A percentile compares a stretch with the other conserved stretches of the same genome.
These are phyloP conservation scores for Magnolia changhungtana DNA, from an alignment of 164 flowering plant genomes.

Conservation along the genomic window DNA sequence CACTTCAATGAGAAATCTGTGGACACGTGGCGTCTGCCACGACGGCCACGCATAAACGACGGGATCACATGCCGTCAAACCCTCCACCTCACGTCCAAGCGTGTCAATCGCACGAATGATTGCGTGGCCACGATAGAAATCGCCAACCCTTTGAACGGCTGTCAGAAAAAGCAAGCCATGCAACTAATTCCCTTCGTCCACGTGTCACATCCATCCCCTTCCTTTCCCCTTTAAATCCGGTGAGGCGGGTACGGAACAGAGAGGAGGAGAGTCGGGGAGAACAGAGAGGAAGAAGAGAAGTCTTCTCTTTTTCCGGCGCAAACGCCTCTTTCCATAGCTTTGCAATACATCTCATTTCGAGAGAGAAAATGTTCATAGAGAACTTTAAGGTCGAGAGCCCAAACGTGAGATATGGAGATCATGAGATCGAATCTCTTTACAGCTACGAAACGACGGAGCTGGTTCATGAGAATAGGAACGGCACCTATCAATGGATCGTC, in stretches of 20 bases:
- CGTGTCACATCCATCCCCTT: background rate
- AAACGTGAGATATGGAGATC: conserved; percentile 78
- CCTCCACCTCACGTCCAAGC: no score
- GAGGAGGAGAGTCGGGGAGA: background rate
- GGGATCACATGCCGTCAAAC: no score
- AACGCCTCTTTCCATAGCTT: background rate
- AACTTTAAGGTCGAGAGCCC: conserved; percentile 90
- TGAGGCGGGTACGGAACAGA: background rate
- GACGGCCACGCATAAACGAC: no score
- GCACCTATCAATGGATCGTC: conserved; percentile 81
- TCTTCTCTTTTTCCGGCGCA: background rate
- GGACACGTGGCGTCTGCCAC: no score
- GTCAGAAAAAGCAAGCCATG: background rate
- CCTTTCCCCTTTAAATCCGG: background rate
- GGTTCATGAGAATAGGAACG: conserved; percentile 80
- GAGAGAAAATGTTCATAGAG: conserved; percentile 76
- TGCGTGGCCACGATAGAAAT: no score
- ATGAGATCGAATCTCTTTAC: conserved; percentile 77
- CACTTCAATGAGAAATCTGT: no score
- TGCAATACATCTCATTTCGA: background rate
- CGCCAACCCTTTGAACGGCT: no score
- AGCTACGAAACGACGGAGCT: conserved; percentile 89
- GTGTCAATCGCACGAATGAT: no score
- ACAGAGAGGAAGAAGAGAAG: background rate
- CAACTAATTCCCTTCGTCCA: background rate